A percentile compares a stretch with the other conserved stretches of the same genome.
These are phyloP conservation scores for Chalciporus sphaerocephalus DNA, from an alignment of 768 basidiomycete species.

Conservation along the genomic window DNA sequence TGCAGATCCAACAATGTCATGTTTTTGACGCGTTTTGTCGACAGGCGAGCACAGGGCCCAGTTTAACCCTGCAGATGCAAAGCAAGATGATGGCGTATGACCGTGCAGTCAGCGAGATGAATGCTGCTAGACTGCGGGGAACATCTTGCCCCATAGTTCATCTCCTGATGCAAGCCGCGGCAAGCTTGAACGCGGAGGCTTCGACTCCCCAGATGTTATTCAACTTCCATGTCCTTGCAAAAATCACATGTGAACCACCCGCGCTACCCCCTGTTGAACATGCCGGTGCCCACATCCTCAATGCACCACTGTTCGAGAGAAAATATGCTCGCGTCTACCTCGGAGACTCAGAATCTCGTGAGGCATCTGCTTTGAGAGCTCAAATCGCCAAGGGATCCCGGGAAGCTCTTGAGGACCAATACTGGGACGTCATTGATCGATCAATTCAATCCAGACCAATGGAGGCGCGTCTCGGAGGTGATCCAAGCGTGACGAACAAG, in stretches of 20 bases:
- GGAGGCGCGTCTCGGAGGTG: conserved; percentile 86
- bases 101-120: conserved; percentile 72
- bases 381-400: conserved; percentile 77
- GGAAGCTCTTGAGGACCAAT: conserved; percentile 84
- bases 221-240: conserved; percentile 68
- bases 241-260: conserved; percentile 75
- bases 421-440: conserved; percentile 77
- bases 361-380: conserved; percentile 58
- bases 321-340: conserved; percentile 81
- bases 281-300: conserved; percentile 77
- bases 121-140: conserved; percentile 65
- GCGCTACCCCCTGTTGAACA: conserved; percentile 73
- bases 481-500: conserved; percentile 86
- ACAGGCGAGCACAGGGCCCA: conserved; percentile 47
- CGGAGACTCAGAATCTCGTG: conserved; percentile 56
- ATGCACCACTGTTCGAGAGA: conserved; percentile 73
- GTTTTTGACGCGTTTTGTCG: conserved; percentile 4
- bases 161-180: conserved; percentile 62
- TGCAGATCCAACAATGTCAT: neutral
- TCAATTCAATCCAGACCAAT: conserved; percentile 76
- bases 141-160: conserved; percentile 76
- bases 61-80: conserved; percentile 74
- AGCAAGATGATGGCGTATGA: conserved; percentile 96
- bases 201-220: conserved; percentile 58
- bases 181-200: conserved; percentile 51